Percentiles rank a stretch among this genome's conserved stretches.
Conservation (phyloP, 352 stramenopile genomes). For the Phytopythium ostracodes region DNA sequence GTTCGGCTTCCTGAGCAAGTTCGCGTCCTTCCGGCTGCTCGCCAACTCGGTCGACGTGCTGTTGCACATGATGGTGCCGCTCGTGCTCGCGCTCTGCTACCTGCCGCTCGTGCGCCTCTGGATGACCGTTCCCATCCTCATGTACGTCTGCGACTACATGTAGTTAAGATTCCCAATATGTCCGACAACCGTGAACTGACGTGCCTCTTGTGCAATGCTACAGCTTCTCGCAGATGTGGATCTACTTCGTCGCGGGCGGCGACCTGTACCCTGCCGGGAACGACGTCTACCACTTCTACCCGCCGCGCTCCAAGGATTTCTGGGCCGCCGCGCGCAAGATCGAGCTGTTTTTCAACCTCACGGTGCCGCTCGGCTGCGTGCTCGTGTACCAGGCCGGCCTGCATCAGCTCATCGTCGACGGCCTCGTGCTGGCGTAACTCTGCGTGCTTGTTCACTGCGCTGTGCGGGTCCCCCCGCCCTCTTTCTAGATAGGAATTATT, state of each 20-base stretch:
- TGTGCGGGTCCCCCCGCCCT: too few species aligned
- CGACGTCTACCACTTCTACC: constrained; percentile 42
- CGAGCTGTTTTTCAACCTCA: constrained; percentile 40
- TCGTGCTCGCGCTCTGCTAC: constrained; percentile 38
- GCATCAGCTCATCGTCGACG: constrained; percentile 28
- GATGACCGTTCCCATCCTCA: constrained; percentile 40
- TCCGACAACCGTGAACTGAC: neutral
- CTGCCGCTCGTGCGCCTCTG: constrained; percentile 36
- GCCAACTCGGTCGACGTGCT: constrained; percentile 33
- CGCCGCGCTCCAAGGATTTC: constrained; percentile 38
- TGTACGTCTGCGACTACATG: constrained; percentile 19
- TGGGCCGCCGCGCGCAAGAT: constrained; percentile 37
- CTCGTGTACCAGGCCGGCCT: constrained; percentile 19
- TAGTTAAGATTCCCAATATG: neutral
- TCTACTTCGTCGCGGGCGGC: constrained; percentile 32
- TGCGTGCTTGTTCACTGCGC: neutral
- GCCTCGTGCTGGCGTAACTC: constrained; percentile 10
- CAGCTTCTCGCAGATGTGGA: constrained; percentile 47
- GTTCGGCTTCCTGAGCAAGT: constrained; percentile 41
- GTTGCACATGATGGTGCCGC: constrained; percentile 40
- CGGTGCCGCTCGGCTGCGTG: constrained; percentile 30
- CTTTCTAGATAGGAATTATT: neutral
- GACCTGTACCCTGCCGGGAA: constrained; percentile 32
- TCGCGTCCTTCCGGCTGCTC: constrained; percentile 26
- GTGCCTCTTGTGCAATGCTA: neutral